phyloP scores from a whole-genome alignment of 352 stramenopile genomes.

The Phytophthora chlamydospora region DNA sequence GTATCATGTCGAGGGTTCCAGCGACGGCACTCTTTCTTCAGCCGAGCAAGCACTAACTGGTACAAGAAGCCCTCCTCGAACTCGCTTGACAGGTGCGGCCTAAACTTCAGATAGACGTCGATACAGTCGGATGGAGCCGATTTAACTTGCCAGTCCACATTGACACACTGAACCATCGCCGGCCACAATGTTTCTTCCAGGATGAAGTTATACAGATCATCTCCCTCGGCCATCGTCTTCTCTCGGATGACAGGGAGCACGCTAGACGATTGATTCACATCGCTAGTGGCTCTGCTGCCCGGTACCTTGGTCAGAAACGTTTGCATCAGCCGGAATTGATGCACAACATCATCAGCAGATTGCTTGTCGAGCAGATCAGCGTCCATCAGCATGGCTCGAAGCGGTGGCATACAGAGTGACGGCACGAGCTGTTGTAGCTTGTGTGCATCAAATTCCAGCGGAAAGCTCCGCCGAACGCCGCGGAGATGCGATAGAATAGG shows the following conservation, averaged over 20 bases:
- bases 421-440: slow-evolving; percentile 74
- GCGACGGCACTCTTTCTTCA: slow-evolving; percentile 73
- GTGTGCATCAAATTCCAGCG: slow-evolving; percentile 77
- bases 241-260: slow-evolving; percentile 76
- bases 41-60: slow-evolving; percentile 66
- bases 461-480: slow-evolving; percentile 51
- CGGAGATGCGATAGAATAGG: slow-evolving; percentile 50
- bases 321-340: slow-evolving; percentile 64
- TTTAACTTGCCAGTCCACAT: slow-evolving; percentile 65
- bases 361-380: slow-evolving; percentile 47
- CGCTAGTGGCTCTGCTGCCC: slow-evolving; percentile 8
- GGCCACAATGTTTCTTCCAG: slow-evolving; percentile 82
- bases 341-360: slow-evolving; percentile 30
- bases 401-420: slow-evolving; percentile 64
- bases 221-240: slow-evolving; percentile 55
- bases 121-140: slow-evolving; percentile 43
- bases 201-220: slow-evolving; percentile 81
- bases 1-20: slow-evolving; percentile 61
- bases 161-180: slow-evolving; percentile 68
- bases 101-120: slow-evolving; percentile 52
- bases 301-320: slow-evolving; percentile 64
- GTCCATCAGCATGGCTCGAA: slow-evolving; percentile 56
- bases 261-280: slow-evolving; percentile 17
- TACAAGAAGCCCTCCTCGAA: slow-evolving; percentile 64
- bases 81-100: slow-evolving; percentile 50